Base-by-base conservation (phyloP, 2,329 filamentous ascomycete species). In the Cordyceps tenuipes region DNA sequence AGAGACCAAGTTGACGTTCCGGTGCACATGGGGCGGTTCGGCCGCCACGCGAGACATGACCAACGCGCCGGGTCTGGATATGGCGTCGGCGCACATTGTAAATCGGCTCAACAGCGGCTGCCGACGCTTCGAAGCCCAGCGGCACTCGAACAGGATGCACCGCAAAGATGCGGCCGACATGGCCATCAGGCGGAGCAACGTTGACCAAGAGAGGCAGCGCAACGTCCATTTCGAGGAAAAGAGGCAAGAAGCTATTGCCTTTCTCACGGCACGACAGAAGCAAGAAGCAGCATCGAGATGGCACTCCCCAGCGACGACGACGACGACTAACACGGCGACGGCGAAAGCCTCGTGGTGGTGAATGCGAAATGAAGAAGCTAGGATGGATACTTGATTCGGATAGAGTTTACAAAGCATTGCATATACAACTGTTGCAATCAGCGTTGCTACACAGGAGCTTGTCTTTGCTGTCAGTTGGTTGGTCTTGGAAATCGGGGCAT, bases 21-120 rank as follows among this genome's bases (percentile, higher is more conserved):
- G 75, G 46, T 85, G 82, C 69, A 75, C 72, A 58, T 85, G 82
- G 78, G 82, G 82, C 57, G 81, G 78, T 15, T 84, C 83, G 4
- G 19, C 5, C 75, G 1, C 75, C 29, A 29, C 7, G 29, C 29
- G 29, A 29, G 29, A 29, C 29, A 29, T 6, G 29, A 29, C 1
- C 5, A 29, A 29, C 29, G 29, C 29, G 29, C 29, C 29, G 7
- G 29, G 29, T 29, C 29, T 29, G 29, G 29, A 29, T 6, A 29
- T 29, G 29, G 29, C 29, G 5, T 8, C 29, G 29, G 29, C 29
- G 2, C 57, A 68, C 0, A 63, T 75, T 3, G 79, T 80, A 3
- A 69, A 71, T 36, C 75, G 71, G 57, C 75, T 85, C 5, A 82
- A 85, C 65, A 70, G 72, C 26, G 73, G 77, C 4, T 83, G 77